Evolutionary conservation across 371 early-diverging fungal species (phyloP).

Genomic region (Mortierella sp.): DNA sequence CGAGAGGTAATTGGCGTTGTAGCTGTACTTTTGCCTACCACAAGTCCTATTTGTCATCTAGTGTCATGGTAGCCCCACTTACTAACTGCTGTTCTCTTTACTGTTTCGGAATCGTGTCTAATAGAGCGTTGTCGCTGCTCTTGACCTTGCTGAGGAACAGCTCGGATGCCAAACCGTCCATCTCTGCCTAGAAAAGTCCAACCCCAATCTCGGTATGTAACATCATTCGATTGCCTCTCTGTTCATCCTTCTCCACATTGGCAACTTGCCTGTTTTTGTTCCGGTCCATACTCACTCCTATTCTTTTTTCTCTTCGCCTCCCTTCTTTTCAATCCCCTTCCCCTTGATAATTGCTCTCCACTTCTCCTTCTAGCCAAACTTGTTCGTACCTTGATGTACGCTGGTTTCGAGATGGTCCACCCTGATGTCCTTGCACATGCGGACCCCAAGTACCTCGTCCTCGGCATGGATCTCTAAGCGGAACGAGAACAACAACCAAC

Average conservation of each 20-base stretch:
- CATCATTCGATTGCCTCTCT: background rate
- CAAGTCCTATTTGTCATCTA: background rate
- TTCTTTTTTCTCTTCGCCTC: background rate
- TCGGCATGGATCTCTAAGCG: slow-evolving; percentile 27
- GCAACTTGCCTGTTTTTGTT: background rate
- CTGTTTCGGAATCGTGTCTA: background rate
- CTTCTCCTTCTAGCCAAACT: slow-evolving; percentile 12
- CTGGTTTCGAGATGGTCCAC: slow-evolving; percentile 34
- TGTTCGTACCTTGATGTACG: slow-evolving; percentile 34
- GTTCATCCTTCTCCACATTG: background rate
- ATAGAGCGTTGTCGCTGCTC: slow-evolving; percentile 48
- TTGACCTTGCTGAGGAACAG: slow-evolving; percentile 35
- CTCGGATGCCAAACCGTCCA: slow-evolving; percentile 29
- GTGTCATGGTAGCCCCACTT: background rate
- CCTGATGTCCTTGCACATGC: slow-evolving; percentile 26
- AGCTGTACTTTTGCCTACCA: background rate
- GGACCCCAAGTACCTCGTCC: slow-evolving; percentile 34
- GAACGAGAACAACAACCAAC: background rate
- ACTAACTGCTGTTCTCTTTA: background rate
- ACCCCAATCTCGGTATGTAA: slow-evolving; percentile 31
- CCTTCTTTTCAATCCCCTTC: background rate
- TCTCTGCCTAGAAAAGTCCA: slow-evolving; percentile 33
- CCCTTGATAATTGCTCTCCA: background rate
- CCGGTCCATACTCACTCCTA: background rate
- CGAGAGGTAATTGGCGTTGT: slow-evolving; percentile 19